A percentile compares a stretch with the other conserved stretches of the same genome.
phyloP scores from a whole-genome alignment of 352 stramenopile species.

The Globisporangium camurandrum region DNA sequence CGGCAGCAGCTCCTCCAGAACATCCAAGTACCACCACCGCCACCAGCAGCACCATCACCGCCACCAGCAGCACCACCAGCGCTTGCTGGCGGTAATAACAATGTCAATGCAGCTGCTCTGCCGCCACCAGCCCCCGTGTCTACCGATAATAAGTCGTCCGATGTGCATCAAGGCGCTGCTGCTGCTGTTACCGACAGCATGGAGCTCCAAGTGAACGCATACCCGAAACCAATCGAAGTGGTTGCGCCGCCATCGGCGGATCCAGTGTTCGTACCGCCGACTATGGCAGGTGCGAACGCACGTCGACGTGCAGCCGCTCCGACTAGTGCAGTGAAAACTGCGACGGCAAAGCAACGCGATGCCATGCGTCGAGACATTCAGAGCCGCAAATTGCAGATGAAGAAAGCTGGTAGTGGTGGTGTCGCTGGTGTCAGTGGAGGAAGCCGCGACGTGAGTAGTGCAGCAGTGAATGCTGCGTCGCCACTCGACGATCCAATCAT shows the following conservation, averaged over 20 bases:
- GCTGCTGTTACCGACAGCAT: background rate
- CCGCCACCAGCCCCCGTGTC: background rate
- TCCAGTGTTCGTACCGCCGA: conserved; percentile 3
- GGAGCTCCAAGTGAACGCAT: conserved; percentile 1
- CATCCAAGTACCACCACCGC: conserved; percentile 12
- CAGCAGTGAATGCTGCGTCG: conserved; percentile 4
- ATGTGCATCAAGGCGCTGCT: no score
- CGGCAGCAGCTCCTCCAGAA: conserved; percentile 27
- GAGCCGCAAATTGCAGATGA: conserved; percentile 30
- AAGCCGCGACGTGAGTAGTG: background rate
- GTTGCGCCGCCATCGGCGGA: background rate
- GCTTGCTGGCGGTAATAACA: no score
- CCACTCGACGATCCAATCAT: conserved; percentile 63
- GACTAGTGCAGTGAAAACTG: conserved; percentile 6
- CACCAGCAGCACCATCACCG: background rate
- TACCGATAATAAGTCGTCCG: no score
- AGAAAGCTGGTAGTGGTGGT: conserved; percentile 2
- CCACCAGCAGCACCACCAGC: conserved; percentile 11
- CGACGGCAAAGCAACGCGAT: conserved; percentile 9
- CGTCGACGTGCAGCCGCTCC: no score
- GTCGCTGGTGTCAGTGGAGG: background rate
- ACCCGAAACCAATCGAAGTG: conserved; percentile 11
- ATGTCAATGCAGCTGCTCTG: background rate
- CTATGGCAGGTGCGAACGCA: background rate
- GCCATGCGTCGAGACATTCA: conserved; percentile 28